Percentiles rank a stretch among this genome's conserved stretches.
Conservation (phyloP, 2,329 filamentous ascomycete genomes). For the Botrytis hyacinthi region DNA sequence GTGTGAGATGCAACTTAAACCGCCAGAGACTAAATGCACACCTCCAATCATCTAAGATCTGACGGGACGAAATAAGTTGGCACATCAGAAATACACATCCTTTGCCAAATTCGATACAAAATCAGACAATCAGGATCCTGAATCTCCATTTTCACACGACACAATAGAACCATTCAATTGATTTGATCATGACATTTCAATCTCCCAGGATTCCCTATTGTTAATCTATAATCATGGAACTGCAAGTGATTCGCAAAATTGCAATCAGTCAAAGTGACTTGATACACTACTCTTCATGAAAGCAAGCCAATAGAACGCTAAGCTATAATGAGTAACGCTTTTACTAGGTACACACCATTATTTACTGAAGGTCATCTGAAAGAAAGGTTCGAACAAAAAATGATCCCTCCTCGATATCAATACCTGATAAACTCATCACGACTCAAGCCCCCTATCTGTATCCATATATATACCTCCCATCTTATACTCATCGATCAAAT, state of each 20-base stretch:
- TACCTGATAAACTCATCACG: neutral
- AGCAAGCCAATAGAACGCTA: neutral
- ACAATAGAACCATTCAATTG: neutral
- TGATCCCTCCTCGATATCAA: neutral
- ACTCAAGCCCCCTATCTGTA: neutral
- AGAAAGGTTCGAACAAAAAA: slow-evolving; percentile 9
- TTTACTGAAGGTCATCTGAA: neutral
- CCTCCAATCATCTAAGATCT: neutral
- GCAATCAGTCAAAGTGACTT: neutral
- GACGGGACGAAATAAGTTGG: neutral
- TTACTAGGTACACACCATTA: neutral
- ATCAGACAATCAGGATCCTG: neutral
- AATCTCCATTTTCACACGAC: neutral
- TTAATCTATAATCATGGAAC: neutral
- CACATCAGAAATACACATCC: neutral
- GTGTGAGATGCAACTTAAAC: neutral
- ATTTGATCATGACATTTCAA: neutral
- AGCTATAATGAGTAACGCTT: neutral
- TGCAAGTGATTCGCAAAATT: neutral
- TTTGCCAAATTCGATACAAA: neutral
- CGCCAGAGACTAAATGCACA: neutral
- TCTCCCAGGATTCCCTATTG: neutral
- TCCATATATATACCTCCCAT: neutral
- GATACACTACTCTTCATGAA: neutral
- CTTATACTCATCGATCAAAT: neutral